Percentiles rank a stretch among this genome's conserved stretches.
Conservation (phyloP, 2,329 filamentous ascomycete species). For the Thermochaetoides dissita region DNA sequence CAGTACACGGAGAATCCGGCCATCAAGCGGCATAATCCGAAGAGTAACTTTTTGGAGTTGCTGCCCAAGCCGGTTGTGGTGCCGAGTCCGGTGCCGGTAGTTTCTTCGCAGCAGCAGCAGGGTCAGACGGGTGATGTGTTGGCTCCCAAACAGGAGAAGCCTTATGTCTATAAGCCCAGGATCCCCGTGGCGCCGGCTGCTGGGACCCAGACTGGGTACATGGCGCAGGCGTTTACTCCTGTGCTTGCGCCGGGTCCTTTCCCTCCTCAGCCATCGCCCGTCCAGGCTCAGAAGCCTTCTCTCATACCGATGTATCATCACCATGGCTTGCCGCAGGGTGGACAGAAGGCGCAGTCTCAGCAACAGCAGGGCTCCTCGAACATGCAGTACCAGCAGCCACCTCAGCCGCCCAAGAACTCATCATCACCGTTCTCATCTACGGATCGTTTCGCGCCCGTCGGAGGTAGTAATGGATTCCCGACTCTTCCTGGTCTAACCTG, state of each 20-base stretch:
- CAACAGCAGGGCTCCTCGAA: slow-evolving; percentile 6
- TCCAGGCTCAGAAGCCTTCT: too few species aligned
- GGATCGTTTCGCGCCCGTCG: slow-evolving; percentile 17
- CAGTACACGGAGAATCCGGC: slow-evolving; percentile 73
- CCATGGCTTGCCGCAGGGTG: slow-evolving; percentile 5
- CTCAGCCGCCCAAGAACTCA: slow-evolving; percentile 1
- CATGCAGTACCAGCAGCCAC: slow-evolving; percentile 10
- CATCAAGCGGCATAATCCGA: slow-evolving; percentile 47
- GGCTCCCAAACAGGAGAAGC: slow-evolving; percentile 26
- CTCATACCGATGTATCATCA: slow-evolving; percentile 3
- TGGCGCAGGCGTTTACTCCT: slow-evolving; percentile 21
- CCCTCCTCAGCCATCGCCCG: too few species aligned
- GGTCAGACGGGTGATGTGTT: too few species aligned
- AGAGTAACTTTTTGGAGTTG: slow-evolving; percentile 60
- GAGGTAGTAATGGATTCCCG: slow-evolving; percentile 19
- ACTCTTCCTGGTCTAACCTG: slow-evolving; percentile 18
- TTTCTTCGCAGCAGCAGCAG: too few species aligned
- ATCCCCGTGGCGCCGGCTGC: slow-evolving; percentile 19
- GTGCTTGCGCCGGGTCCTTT: too few species aligned
- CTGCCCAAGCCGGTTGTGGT: slow-evolving; percentile 31
- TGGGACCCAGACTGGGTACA: not conserved
- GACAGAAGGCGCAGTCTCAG: slow-evolving; percentile 4
- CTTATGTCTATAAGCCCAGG: slow-evolving; percentile 40
- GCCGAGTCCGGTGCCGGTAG: too few species aligned
- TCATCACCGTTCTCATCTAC: slow-evolving; percentile 11